phyloP scores from a whole-genome alignment of 1,139 yeast species.

The Meyerozyma carpophila region DNA sequence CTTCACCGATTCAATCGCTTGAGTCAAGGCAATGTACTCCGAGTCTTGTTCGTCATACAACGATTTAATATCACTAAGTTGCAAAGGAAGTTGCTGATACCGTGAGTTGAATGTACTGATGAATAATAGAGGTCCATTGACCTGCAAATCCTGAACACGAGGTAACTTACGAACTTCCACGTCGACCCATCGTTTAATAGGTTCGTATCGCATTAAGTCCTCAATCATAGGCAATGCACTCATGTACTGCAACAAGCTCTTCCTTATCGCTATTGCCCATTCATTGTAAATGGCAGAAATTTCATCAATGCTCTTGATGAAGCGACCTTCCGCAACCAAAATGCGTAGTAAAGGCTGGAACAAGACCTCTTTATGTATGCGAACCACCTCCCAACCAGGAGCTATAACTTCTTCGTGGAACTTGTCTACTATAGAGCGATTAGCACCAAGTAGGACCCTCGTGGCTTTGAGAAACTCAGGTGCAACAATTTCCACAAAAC shows the following conservation, averaged over 20 bases:
- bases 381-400: constrained; percentile 57
- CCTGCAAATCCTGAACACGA: constrained; percentile 38
- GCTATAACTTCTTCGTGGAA: constrained; percentile 59
- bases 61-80: constrained; percentile 54
- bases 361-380: constrained; percentile 50
- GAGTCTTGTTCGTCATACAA: constrained; percentile 41
- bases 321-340: constrained; percentile 55
- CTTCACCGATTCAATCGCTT: constrained; percentile 44
- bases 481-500: constrained; percentile 50
- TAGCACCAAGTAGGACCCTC: constrained; percentile 36
- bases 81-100: constrained; percentile 64
- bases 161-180: constrained; percentile 35
- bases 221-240: constrained; percentile 27
- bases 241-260: constrained; percentile 57
- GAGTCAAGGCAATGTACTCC: constrained; percentile 49
- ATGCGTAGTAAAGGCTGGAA: constrained; percentile 47
- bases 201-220: constrained; percentile 31
- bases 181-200: constrained; percentile 50
- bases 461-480: constrained; percentile 44
- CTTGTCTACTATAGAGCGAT: constrained; percentile 28
- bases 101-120: constrained; percentile 75
- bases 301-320: constrained; percentile 43
- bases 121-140: constrained; percentile 57
- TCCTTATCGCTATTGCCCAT: constrained; percentile 61
- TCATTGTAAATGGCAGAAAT: constrained; percentile 59